Evolutionary conservation across 345 rosid genomes (phyloP), one percentile per base, ranked within the genome.

Genomic region (Gossypium turneri): DNA sequence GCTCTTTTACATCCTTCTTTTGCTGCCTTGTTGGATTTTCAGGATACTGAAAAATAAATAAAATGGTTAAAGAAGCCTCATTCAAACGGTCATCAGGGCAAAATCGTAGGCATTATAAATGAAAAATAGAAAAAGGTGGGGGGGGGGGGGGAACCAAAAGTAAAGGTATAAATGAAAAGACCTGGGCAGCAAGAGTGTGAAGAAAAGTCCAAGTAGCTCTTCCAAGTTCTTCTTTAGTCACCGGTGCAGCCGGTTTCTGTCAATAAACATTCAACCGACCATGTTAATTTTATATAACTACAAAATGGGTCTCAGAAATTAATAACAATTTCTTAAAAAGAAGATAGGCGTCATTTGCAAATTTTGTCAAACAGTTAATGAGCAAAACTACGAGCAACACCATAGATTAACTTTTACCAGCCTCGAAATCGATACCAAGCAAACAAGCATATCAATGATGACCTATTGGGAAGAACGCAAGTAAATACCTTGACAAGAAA

Each of bases 141-240:
- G 29, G 38, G 44, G 44, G 2, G 61, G 19, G 7, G 38, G 70
- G 29, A 59, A 7, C 34, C 22, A 74, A 61, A 34, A 75, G 24
- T 24, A 56, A n/a, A 9, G 9, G 17, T 24, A 51, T 19, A 1
- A 47, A 58, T 19, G 68, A 12, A 22, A 76, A 76, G 69, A 94
- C 97, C 98, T 95, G 99, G 22, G 97, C 99, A 69, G 87, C 97
- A 73, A 95, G 93, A 72, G 97, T 91, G 85, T 93, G 99, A 51
- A 93, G 92, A 85, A 93, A 93, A 47, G 96, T 93, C 99, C 99
- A 95, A 20, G 98, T 93, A 78, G 91, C 86, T 82, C 91, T 93
- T 61, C 98, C 99, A 55, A 95, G 98, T 55, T 93, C 99, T 76
- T 89, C 94, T 82, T 91, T 93, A 44, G 93, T 89, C 75, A 93